Conservation (phyloP, 306 rosid species). For the Casuarina equisetifolia region DNA sequence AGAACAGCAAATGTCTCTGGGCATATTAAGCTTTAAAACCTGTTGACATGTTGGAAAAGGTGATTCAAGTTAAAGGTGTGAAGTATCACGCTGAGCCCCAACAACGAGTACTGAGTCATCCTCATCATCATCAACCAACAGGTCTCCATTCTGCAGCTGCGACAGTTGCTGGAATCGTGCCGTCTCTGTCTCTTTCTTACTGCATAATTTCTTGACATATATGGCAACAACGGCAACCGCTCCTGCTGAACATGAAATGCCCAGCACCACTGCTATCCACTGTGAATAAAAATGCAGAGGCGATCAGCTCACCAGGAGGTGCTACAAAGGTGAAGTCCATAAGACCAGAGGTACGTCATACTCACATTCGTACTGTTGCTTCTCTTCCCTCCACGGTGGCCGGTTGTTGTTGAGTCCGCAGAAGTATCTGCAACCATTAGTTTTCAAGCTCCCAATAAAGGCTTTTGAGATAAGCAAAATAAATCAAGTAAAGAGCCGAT, state of each 20-base stretch:
- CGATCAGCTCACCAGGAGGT: background rate
- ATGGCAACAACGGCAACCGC: constrained; percentile 33
- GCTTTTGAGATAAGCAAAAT: no score
- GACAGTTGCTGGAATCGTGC: constrained; percentile 27
- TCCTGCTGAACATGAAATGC: constrained; percentile 23
- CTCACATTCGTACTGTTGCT: constrained; percentile 29
- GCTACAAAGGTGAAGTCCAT: background rate
- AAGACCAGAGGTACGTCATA: constrained; percentile 3
- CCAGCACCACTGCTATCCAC: constrained; percentile 20
- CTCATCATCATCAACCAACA: constrained; percentile 10
- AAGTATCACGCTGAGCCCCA: background rate
- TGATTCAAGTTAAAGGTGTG: background rate
- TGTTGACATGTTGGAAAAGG: background rate
- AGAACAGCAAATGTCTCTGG: no score
- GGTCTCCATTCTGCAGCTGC: constrained; percentile 4
- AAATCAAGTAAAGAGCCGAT: no score
- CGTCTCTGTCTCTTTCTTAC: constrained; percentile 22
- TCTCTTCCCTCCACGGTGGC: constrained; percentile 16
- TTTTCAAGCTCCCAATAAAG: no score
- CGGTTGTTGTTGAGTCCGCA: constrained; percentile 14
- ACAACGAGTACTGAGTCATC: background rate
- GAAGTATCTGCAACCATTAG: constrained; percentile 21
- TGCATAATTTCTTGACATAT: constrained; percentile 32
- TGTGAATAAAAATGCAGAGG: constrained; percentile 7
- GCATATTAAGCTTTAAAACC: no score